phyloP scores from a whole-genome alignment of 2,329 filamentous ascomycete genomes.

The Aureobasidium pullulans region DNA sequence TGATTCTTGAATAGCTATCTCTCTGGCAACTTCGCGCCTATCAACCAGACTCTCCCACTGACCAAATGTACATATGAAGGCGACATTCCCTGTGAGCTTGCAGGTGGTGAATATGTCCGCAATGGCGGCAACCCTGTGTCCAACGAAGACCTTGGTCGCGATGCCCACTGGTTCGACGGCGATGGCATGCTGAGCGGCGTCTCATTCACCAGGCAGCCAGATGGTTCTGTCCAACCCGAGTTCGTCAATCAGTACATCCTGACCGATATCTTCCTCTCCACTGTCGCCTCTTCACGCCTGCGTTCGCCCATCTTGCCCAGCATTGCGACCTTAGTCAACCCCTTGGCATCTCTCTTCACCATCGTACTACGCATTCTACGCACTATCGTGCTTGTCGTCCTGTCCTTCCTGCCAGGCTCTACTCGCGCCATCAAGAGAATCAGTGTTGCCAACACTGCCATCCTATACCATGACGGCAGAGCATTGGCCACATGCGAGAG shows the following conservation, averaged over 20 bases:
- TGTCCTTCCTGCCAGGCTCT: slow-evolving; percentile 52
- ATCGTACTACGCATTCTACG: slow-evolving; percentile 49
- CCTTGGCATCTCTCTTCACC: slow-evolving; percentile 45
- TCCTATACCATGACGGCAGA: slow-evolving; percentile 61
- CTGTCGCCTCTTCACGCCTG: slow-evolving; percentile 40
- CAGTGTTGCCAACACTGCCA: slow-evolving; percentile 61
- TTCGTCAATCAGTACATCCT: slow-evolving; percentile 65
- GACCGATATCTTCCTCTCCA: slow-evolving; percentile 58
- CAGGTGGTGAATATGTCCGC: slow-evolving; percentile 63
- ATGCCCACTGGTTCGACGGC: slow-evolving; percentile 68
- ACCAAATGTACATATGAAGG: slow-evolving; percentile 53
- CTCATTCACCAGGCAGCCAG: slow-evolving; percentile 43
- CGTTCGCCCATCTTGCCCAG: slow-evolving; percentile 56
- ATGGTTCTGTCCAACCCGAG: slow-evolving; percentile 45
- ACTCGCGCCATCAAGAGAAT: slow-evolving; percentile 55
- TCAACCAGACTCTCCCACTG: slow-evolving; percentile 48
- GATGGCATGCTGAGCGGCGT: slow-evolving; percentile 69
- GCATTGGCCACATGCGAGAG: slow-evolving; percentile 65
- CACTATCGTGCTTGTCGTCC: slow-evolving; percentile 49
- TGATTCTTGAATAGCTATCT: slow-evolving; percentile 44
- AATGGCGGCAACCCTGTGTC: slow-evolving; percentile 63
- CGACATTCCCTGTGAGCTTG: slow-evolving; percentile 55
- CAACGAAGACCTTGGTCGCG: slow-evolving; percentile 53
- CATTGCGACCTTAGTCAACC: slow-evolving; percentile 58
- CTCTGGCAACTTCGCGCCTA: slow-evolving; percentile 62